These are phyloP conservation scores for Alternaria dauci DNA, from an alignment of 2,329 filamentous ascomycete species.

Conservation along the genomic window DNA sequence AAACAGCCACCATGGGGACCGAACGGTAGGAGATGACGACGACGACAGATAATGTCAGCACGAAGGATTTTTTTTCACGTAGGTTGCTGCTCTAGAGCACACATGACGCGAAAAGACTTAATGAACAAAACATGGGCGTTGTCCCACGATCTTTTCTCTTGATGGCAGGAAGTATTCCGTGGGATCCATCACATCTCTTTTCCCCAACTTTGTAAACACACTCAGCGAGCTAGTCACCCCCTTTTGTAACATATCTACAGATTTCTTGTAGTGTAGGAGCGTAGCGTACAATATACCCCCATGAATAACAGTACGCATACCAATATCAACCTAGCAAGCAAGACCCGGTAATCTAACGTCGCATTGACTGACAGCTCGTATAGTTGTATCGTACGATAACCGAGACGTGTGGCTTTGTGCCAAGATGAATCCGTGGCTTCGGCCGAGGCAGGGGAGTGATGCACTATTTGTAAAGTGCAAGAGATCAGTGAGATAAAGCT, in stretches of 20 bases:
- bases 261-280: slow-evolving; percentile 2
- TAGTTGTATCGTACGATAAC: background rate
- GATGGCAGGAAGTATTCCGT: slow-evolving; percentile 48
- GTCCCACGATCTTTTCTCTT: slow-evolving; percentile 12
- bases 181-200: slow-evolving; percentile 30
- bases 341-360: background rate
- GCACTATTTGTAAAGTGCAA: background rate
- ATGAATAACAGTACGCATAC: background rate
- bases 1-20: slow-evolving; percentile 29
- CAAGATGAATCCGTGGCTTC: background rate
- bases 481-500: background rate
- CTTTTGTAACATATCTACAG: slow-evolving; percentile 5
- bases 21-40: slow-evolving; percentile 30
- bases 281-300: slow-evolving; percentile 4
- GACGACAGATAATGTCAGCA: slow-evolving; percentile 1
- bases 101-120: slow-evolving; percentile 14
- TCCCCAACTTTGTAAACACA: background rate
- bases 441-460: background rate
- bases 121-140: slow-evolving; percentile 6
- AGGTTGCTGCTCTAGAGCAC: slow-evolving; percentile 1
- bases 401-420: background rate
- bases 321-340: background rate
- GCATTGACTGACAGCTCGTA: background rate
- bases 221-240: background rate
- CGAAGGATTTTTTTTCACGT: background rate